A percentile compares a stretch with the other conserved stretches of the same genome.
Conservation (phyloP, 1,284 basidiomycete species). For the Pascua sp. region DNA sequence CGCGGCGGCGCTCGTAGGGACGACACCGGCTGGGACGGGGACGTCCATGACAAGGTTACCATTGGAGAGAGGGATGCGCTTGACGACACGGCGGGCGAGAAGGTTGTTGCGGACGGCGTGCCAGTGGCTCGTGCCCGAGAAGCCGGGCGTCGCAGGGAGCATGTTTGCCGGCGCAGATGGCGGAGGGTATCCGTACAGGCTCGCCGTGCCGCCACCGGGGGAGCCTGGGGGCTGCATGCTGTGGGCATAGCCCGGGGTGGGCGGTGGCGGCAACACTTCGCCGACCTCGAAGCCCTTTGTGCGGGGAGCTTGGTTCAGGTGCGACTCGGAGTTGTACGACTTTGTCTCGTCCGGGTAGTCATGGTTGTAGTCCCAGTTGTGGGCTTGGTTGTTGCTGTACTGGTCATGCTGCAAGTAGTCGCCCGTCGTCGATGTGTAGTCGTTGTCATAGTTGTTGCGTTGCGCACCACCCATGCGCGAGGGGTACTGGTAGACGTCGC, state of each 20-base stretch:
- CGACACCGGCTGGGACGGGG: conserved; percentile 59
- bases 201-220: conserved; percentile 7
- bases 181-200: conserved; percentile 15
- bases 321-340: conserved; percentile 35
- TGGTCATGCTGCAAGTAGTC: neutral
- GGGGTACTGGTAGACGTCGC: conserved; percentile 2
- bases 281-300: conserved; percentile 39
- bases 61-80: conserved; percentile 73
- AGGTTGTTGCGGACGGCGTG: conserved; percentile 38
- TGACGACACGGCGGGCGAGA: conserved; percentile 56
- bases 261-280: conserved; percentile 23
- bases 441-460: conserved; percentile 9
- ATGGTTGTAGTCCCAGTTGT: conserved; percentile 12
- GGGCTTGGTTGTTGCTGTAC: conserved; percentile 4
- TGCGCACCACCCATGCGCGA: neutral
- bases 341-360: conserved; percentile 33
- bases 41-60: conserved; percentile 81
- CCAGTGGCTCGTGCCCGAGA: conserved; percentile 39
- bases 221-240: conserved; percentile 6
- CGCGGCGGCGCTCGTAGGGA: conserved; percentile 53
- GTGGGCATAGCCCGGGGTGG: conserved; percentile 1
- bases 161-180: conserved; percentile 1
- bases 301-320: conserved; percentile 7
- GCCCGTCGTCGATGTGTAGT: neutral
- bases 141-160: conserved; percentile 19